Conservation (phyloP, 2,329 filamentous ascomycete genomes). For the Cladosporium sp. region DNA sequence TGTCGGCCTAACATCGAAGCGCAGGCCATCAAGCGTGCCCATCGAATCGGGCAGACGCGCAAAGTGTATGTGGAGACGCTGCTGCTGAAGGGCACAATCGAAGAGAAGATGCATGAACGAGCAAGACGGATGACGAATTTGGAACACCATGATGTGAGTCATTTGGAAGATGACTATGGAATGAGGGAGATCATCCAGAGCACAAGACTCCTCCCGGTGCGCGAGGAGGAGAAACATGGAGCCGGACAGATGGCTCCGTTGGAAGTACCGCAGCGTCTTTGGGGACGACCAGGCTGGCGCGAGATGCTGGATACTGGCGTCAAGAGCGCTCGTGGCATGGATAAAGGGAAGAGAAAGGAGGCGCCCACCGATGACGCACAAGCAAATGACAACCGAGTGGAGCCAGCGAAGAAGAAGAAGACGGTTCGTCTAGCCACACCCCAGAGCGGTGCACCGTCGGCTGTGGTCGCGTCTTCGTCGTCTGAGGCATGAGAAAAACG, state of each 20-base stretch:
- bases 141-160: slow-evolving; percentile 51
- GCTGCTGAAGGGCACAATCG: slow-evolving; percentile 72
- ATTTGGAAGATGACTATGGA: slow-evolving; percentile 53
- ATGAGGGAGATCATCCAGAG: slow-evolving; percentile 57
- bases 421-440: neutral
- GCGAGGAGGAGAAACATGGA: slow-evolving; percentile 28
- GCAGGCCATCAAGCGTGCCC: slow-evolving; percentile 85
- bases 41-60: slow-evolving; percentile 76
- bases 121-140: slow-evolving; percentile 67
- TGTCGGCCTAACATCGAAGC: slow-evolving; percentile 79
- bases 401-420: slow-evolving; percentile 2
- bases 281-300: slow-evolving; percentile 34
- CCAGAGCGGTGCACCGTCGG: neutral
- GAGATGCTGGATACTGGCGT: slow-evolving; percentile 1
- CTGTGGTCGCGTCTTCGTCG: slow-evolving; percentile 8
- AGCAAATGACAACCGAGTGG: neutral
- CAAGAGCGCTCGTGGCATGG: neutral
- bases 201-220: slow-evolving; percentile 46
- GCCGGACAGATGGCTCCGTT: slow-evolving; percentile 39
- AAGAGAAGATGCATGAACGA: slow-evolving; percentile 75
- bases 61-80: slow-evolving; percentile 82
- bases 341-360: neutral
- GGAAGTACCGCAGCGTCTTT: slow-evolving; percentile 40
- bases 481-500: neutral
- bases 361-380: neutral